Conservation (phyloP, 345 rosid species). For the Dimocarpus longan region DNA sequence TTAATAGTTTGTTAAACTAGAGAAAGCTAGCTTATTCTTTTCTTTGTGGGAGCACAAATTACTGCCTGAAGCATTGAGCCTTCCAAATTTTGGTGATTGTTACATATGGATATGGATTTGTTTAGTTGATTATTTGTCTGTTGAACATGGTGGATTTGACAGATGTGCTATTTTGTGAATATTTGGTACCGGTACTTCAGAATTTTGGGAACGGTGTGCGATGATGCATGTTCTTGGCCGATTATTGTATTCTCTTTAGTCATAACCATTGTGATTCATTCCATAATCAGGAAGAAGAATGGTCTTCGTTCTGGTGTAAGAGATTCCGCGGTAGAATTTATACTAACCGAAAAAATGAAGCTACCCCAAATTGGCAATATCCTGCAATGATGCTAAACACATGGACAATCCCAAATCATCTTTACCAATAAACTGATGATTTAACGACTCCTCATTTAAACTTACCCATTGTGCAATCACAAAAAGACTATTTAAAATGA, state of each 20-base stretch:
- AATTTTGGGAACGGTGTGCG: not conserved
- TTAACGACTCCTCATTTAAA: too few relatives aligned
- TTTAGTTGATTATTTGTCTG: slow-evolving; percentile 1
- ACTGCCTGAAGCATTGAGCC: not conserved
- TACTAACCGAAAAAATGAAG: too few relatives aligned
- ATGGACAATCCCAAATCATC: too few relatives aligned
- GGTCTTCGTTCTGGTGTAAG: too few relatives aligned
- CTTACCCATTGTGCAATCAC: too few relatives aligned
- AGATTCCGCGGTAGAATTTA: too few relatives aligned
- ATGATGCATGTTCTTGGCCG: not conserved
- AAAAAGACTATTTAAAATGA: too few relatives aligned
- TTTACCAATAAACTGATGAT: too few relatives aligned
- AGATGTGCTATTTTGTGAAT: not conserved
- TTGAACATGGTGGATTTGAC: not conserved
- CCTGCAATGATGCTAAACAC: too few relatives aligned
- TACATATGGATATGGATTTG: slow-evolving; percentile 4
- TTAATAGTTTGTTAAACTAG: not conserved
- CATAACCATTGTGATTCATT: not conserved
- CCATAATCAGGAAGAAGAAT: too few relatives aligned
- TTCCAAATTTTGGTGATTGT: not conserved
- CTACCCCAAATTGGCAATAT: too few relatives aligned
- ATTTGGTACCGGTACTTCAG: not conserved
- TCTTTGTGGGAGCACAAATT: not conserved
- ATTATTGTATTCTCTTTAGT: not conserved
- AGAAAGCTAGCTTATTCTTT: not conserved